A percentile compares a stretch with the other conserved stretches of the same genome.
Evolutionary conservation across 176 grass and related monocot species (phyloP).

Genomic region (Hsuehochloa calcarea): DNA sequence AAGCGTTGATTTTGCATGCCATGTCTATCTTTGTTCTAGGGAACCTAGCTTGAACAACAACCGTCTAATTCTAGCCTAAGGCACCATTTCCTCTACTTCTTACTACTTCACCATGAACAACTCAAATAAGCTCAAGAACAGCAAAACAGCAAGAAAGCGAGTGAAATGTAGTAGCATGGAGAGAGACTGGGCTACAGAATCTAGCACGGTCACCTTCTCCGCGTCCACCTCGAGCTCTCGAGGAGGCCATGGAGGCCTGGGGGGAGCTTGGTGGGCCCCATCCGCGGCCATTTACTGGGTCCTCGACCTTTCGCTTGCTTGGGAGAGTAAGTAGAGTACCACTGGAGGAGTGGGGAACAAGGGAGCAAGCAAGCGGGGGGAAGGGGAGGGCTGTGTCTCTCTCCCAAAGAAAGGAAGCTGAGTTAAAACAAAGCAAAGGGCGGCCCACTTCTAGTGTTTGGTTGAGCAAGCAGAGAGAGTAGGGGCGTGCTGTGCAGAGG

Average conservation of each 20-base stretch:
- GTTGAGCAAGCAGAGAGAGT: not conserved
- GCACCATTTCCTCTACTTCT: not conserved
- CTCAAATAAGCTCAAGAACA: slow-evolving; percentile 7
- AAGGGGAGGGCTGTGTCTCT: not conserved
- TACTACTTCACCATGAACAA: not conserved
- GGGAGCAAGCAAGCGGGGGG: not conserved
- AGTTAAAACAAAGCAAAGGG: not conserved
- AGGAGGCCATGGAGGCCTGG: slow-evolving; percentile 38
- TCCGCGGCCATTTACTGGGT: slow-evolving; percentile 23
- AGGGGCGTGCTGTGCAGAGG: not conserved
- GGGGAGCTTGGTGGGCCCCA: slow-evolving; percentile 2
- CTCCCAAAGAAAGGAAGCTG: slow-evolving; percentile 22
- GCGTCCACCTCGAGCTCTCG: not conserved
- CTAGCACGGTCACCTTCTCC: slow-evolving; percentile 22
- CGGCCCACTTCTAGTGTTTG: not conserved
- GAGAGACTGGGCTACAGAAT: not conserved
- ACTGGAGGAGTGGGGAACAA: not conserved
- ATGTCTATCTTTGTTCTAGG: not conserved
- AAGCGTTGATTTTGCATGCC: not conserved
- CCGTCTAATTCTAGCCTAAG: not conserved
- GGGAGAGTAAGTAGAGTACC: not conserved
- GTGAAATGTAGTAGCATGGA: slow-evolving; percentile 4
- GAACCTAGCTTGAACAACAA: not conserved
- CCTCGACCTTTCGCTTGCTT: not conserved
- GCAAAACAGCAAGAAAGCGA: not conserved